Evolutionary conservation across 2,329 filamentous ascomycete genomes (phyloP).

Genomic region (Emericellopsis atlantica): DNA sequence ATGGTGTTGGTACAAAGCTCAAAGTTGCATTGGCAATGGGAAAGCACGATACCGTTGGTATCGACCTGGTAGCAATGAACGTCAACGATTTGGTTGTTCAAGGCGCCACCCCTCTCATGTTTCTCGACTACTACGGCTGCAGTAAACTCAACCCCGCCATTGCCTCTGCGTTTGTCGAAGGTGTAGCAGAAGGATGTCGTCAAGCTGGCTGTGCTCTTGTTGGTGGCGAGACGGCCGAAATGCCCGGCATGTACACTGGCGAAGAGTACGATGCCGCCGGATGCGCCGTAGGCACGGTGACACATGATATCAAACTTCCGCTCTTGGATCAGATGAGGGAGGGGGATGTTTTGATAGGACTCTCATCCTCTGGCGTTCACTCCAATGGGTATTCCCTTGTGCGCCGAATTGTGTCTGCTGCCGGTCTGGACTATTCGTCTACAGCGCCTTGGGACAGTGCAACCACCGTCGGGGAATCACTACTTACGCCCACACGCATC

Average conservation of each 20-base stretch:
- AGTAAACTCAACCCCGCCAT: conserved; percentile 69
- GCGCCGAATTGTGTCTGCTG: conserved; percentile 68
- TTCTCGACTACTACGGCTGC: conserved; percentile 97
- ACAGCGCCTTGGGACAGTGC: conserved; percentile 61
- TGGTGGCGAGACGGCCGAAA: conserved; percentile 96
- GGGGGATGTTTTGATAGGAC: conserved; percentile 76
- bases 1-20: conserved; percentile 93
- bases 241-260: conserved; percentile 85
- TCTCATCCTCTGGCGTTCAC: conserved; percentile 79
- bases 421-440: conserved; percentile 59
- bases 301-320: conserved; percentile 58
- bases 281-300: conserved; percentile 76
- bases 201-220: conserved; percentile 80
- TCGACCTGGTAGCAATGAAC: conserved; percentile 97
- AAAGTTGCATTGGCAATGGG: conserved; percentile 85
- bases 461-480: conserved; percentile 55
- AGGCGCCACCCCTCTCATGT: conserved; percentile 87
- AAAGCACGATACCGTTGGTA: conserved; percentile 88
- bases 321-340: conserved; percentile 60
- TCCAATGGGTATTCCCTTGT: conserved; percentile 98
- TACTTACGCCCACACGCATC: conserved; percentile 84
- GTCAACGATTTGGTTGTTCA: conserved; percentile 96
- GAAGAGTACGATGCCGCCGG: conserved; percentile 92
- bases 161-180: conserved; percentile 77
- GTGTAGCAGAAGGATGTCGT: conserved; percentile 78